Base-by-base conservation (phyloP, 345 rosid genomes). In the Limnanthes douglasii region DNA sequence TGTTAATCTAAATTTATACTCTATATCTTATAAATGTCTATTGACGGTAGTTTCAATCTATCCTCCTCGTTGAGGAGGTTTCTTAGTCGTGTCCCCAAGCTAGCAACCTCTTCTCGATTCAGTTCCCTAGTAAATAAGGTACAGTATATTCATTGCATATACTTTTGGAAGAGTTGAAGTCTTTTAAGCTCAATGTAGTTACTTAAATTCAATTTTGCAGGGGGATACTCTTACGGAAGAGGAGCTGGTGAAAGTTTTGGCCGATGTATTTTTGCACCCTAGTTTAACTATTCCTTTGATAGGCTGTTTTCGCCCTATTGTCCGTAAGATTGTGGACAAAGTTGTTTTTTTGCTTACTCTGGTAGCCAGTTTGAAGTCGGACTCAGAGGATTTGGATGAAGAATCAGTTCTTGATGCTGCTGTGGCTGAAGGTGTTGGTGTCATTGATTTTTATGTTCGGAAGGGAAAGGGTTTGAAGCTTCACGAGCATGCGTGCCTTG, bases 401-500 rank as follows among this genome's bases (percentile, higher is more conserved):
- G 60, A 34, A 5, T 32, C 53, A 10, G 34, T 24, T 31, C 43
- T 58, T 52, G 64, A 58, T 7, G 15, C 28, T 40, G 40, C 64
- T 2, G 31, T 58, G 45, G 52, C 12, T 51, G 59, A 55, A 50
- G 62, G 70, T 53, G 34, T 65, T 52, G 57, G 59, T 59, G 48
- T 82, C 34, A 31, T 82, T 16, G 76, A 75, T 48, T 57, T 50
- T 30, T 75, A 63, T 31, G 58, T 54, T 51, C 65, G 37, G 43
- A 59, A 57, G 48, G 80, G 78, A 38, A 67, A 46, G 65, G 76
- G 72, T 29, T 43, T 88, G 63, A 53, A 60, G 51, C 86, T 88
- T 50, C 95, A 88, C 2, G 95, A 83, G 72, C 64, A 79, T 39
- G 75, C 81, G 61, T 88, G 95, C 64, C 54, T 88, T 48, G 95